phyloP scores from a whole-genome alignment of 345 rosid genomes.

The Melaleuca alternifolia region DNA sequence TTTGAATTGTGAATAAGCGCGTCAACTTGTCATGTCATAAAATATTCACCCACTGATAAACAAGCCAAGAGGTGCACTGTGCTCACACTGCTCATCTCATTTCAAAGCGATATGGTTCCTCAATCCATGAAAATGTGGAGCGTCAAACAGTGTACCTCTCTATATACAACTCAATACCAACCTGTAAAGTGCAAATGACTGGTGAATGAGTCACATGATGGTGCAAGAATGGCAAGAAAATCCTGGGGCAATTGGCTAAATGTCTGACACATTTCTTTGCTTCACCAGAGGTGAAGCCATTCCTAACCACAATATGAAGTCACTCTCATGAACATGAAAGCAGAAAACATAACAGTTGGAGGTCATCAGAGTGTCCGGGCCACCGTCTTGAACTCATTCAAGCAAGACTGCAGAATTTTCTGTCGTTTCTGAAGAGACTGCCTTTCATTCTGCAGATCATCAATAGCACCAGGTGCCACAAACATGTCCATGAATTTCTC shows the following conservation, averaged over 20 bases:
- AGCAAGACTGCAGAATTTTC: conserved; percentile 76
- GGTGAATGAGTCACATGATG: not conserved
- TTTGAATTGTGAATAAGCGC: not conserved
- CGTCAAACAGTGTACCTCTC: not conserved
- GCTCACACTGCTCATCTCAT: not conserved
- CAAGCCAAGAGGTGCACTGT: not conserved
- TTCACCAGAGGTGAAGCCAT: conserved; percentile 2
- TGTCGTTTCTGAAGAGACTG: conserved; percentile 79
- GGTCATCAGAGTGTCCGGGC: conserved; percentile 57
- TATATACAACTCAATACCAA: not conserved
- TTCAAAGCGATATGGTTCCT: not conserved
- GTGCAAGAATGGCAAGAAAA: not conserved
- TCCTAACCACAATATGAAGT: not conserved
- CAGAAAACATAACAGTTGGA: not conserved
- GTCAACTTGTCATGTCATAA: not conserved
- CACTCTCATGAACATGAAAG: not conserved
- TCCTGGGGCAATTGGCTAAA: conserved; percentile 1
- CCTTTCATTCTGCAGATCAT: conserved; percentile 54
- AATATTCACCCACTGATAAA: not conserved
- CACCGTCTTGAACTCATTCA: conserved; percentile 73
- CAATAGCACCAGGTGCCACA: conserved; percentile 85
- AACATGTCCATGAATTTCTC: conserved; percentile 96
- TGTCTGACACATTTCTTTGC: conserved; percentile 2
- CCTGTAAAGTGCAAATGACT: not conserved
- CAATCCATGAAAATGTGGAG: not conserved